phyloP scores from a whole-genome alignment of 176 grass and related monocot species.

The Avena sativa region DNA sequence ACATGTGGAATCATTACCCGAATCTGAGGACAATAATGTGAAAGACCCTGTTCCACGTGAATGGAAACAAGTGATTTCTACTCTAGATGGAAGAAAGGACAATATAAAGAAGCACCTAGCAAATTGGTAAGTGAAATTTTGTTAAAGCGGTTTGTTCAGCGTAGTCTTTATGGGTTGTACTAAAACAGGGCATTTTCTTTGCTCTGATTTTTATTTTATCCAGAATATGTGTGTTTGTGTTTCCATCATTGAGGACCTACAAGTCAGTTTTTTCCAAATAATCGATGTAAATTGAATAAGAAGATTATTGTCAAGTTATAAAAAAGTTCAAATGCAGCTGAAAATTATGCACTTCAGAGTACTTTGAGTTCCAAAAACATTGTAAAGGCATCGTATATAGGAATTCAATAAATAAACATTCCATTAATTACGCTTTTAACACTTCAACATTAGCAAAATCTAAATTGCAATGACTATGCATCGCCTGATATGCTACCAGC shows the following conservation, averaged over 20 bases:
- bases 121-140: conserved; percentile 64
- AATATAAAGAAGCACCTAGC: conserved; percentile 69
- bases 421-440: conserved; percentile 18
- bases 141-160: conserved; percentile 18
- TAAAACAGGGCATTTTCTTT: conserved; percentile 41
- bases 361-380: conserved; percentile 22
- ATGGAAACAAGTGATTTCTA: conserved; percentile 68
- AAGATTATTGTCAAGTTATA: conserved; percentile 33
- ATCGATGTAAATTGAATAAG: conserved; percentile 21
- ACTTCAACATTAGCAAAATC: conserved; percentile 25
- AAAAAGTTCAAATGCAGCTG: background rate
- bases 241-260: background rate
- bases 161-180: conserved; percentile 10
- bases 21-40: conserved; percentile 31
- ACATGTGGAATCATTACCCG: conserved; percentile 24
- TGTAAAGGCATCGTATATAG: conserved; percentile 18
- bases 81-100: conserved; percentile 64
- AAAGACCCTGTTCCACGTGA: conserved; percentile 52
- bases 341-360: background rate
- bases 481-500: background rate
- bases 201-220: conserved; percentile 2
- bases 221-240: conserved; percentile 12
- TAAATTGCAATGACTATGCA: background rate
- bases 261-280: background rate
- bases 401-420: background rate